A percentile compares a stretch with the other conserved stretches of the same genome.
These are phyloP conservation scores for Umbelopsis vinacea DNA, from an alignment of 192 early-diverging fungal genomes.

Conservation along the genomic window DNA sequence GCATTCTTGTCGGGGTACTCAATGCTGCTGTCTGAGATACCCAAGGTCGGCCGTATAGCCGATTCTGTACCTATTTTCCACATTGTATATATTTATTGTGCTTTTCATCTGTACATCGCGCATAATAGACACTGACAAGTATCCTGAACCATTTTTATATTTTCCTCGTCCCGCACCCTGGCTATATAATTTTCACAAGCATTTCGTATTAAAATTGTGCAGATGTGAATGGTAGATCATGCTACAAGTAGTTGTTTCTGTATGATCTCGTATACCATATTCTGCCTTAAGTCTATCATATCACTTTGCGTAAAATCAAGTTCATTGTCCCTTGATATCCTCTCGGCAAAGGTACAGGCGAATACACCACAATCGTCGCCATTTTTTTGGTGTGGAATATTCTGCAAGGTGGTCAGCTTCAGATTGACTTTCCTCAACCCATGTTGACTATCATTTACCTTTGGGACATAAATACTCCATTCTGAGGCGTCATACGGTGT, in stretches of 20 bases:
- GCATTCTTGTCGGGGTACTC: slow-evolving; percentile 32
- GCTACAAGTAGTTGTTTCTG: slow-evolving; percentile 39
- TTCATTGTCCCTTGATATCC: slow-evolving; percentile 53
- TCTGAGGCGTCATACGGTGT: slow-evolving; percentile 57
- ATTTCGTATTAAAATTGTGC: neutral
- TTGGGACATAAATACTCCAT: slow-evolving; percentile 71
- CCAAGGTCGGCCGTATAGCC: neutral
- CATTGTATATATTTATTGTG: neutral
- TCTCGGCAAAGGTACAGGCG: slow-evolving; percentile 86
- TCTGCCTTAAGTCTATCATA: slow-evolving; percentile 72
- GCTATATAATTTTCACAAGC: neutral
- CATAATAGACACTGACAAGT: neutral
- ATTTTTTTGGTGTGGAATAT: slow-evolving; percentile 85
- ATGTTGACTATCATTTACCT: neutral
- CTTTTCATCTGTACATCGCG: neutral
- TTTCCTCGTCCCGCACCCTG: neutral
- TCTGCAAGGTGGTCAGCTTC: slow-evolving; percentile 40
- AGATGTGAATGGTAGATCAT: neutral
- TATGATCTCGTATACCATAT: slow-evolving; percentile 80
- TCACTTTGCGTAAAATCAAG: slow-evolving; percentile 77
- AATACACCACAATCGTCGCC: slow-evolving; percentile 97
- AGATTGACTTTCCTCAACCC: slow-evolving; percentile 7
- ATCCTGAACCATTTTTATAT: too few species aligned
- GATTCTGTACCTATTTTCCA: neutral
- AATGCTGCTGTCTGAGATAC: slow-evolving; percentile 8